Conservation (phyloP, 257 asterid species). For the Solanum raphanifolium region DNA sequence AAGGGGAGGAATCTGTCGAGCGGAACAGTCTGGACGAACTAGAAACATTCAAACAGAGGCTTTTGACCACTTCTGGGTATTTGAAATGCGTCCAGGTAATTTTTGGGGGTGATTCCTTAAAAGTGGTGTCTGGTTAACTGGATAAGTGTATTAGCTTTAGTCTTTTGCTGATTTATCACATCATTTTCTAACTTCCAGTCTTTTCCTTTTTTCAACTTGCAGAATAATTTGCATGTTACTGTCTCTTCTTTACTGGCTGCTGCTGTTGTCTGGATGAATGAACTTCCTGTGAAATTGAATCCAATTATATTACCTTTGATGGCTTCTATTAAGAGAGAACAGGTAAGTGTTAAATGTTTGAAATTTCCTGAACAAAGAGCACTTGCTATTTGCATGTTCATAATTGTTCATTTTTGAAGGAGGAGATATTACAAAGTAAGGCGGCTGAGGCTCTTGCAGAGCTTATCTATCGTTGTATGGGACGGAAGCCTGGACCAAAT, state of each 20-base stretch:
- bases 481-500: conserved; percentile 94
- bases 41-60: conserved; percentile 84
- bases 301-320: conserved; percentile 87
- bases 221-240: conserved; percentile 85
- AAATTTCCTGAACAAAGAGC: neutral
- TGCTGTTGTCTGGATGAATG: conserved; percentile 95
- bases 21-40: conserved; percentile 56
- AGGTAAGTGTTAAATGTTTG: conserved; percentile 35
- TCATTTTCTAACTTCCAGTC: neutral
- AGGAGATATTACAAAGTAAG: conserved; percentile 86
- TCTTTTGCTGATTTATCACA: neutral
- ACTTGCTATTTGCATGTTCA: neutral
- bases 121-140: neutral
- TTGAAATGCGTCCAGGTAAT: conserved; percentile 92
- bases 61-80: conserved; percentile 85
- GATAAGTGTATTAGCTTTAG: neutral
- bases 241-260: conserved; percentile 92
- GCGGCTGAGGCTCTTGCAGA: conserved; percentile 97
- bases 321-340: conserved; percentile 94
- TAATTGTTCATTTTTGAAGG: conserved; percentile 43
- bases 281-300: conserved; percentile 82
- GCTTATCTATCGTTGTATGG: conserved; percentile 71
- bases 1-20: conserved; percentile 48
- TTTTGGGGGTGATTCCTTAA: neutral
- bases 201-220: conserved; percentile 10